Conservation (phyloP, 345 rosid species). For the Chamaenerion angustifolium region DNA sequence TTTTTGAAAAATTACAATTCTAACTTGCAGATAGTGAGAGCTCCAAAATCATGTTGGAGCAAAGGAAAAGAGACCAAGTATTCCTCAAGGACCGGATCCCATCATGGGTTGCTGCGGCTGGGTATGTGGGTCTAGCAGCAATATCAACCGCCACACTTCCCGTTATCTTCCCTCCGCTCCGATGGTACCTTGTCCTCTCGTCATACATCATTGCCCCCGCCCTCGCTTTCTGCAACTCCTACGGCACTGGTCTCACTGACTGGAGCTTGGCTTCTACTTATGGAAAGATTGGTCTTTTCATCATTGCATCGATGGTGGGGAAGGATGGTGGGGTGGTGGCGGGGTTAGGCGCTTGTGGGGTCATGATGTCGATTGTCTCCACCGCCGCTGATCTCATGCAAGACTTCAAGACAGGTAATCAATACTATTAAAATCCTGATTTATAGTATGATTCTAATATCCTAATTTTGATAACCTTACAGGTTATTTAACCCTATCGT, state of each 20-base stretch:
- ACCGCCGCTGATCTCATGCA: conserved; percentile 97
- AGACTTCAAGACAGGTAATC: conserved; percentile 87
- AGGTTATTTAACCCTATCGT: conserved; percentile 39
- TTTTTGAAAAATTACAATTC: too few species aligned
- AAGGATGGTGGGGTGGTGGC: conserved; percentile 74
- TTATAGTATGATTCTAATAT: too few species aligned
- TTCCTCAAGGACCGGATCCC: conserved; percentile 76
- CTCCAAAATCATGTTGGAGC: conserved; percentile 33
- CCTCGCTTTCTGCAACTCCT: conserved; percentile 87
- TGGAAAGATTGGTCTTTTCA: conserved; percentile 87
- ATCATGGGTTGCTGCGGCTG: conserved; percentile 63
- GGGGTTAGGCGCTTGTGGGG: conserved; percentile 75
- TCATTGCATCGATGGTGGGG: conserved; percentile 75
- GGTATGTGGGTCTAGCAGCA: conserved; percentile 82
- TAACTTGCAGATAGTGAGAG: conserved; percentile 29
- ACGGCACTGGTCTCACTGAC: conserved; percentile 80
- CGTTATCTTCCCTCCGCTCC: conserved; percentile 59
- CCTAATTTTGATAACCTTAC: too few species aligned
- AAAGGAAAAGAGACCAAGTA: conserved; percentile 48
- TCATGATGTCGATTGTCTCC: conserved; percentile 89
- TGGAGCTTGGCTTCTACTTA: conserved; percentile 72
- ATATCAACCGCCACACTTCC: conserved; percentile 71
- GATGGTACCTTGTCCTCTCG: conserved; percentile 73
- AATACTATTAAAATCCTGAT: too few species aligned
- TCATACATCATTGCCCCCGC: conserved; percentile 84